These are phyloP conservation scores for Cubamyces sp. DNA, from an alignment of 768 basidiomycete species.

Conservation along the genomic window DNA sequence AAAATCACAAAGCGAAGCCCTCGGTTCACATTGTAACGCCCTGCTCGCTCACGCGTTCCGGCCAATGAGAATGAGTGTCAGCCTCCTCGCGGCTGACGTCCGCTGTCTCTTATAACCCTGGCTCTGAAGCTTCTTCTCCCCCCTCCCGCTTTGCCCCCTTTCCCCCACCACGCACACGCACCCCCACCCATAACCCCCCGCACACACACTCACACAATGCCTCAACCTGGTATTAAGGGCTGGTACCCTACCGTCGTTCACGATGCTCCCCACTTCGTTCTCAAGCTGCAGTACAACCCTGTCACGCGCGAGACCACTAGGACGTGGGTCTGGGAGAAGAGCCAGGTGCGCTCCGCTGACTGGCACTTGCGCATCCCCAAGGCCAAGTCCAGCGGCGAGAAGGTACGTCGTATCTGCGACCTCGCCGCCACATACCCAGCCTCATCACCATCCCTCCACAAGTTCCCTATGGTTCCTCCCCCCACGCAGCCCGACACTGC, in stretches of 20 bases:
- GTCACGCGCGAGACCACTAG: constrained; percentile 10
- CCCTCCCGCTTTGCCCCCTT: background rate
- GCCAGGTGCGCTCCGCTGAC: constrained; percentile 8
- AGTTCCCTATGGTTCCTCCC: constrained; percentile 19
- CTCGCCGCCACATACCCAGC: no score
- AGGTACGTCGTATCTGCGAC: background rate
- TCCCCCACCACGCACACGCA: background rate
- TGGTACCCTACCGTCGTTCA: constrained; percentile 6
- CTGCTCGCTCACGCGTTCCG: no score
- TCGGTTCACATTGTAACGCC: no score
- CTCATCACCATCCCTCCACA: background rate
- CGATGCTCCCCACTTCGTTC: constrained; percentile 9
- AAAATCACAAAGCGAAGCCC: no score
- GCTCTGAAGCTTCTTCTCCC: background rate
- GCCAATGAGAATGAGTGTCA: background rate
- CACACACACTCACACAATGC: background rate
- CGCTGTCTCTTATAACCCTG: background rate
- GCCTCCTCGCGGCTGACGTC: background rate
- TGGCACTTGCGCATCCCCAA: constrained; percentile 15
- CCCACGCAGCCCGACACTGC: constrained; percentile 7
- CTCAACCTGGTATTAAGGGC: constrained; percentile 1
- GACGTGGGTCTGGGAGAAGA: constrained; percentile 15
- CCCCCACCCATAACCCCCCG: background rate
- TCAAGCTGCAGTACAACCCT: constrained; percentile 7
- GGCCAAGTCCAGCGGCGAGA: constrained; percentile 18